Evolutionary conservation across 2,329 filamentous ascomycete species (phyloP).

Genomic region (Fusarium annulatum): DNA sequence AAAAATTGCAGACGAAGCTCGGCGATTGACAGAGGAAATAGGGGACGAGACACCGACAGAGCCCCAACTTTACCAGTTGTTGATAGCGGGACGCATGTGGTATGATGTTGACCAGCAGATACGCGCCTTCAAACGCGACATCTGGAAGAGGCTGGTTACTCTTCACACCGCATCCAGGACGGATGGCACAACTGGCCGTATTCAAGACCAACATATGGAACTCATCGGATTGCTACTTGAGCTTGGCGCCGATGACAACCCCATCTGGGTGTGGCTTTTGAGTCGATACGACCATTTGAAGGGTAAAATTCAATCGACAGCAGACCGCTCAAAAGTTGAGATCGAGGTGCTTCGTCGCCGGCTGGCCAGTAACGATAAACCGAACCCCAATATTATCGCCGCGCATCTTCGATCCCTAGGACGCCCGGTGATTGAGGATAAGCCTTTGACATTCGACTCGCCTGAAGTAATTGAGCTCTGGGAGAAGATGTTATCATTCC

Average conservation of each 20-base stretch:
- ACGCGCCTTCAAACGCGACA: constrained; percentile 84
- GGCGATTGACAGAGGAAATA: constrained; percentile 70
- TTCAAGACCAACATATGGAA: constrained; percentile 89
- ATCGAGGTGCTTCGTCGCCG: constrained; percentile 90
- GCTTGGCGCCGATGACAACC: constrained; percentile 93
- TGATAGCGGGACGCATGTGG: constrained; percentile 95
- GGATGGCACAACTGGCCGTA: constrained; percentile 60
- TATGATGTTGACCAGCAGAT: constrained; percentile 90
- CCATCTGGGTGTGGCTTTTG: constrained; percentile 94
- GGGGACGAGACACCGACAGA: constrained; percentile 73
- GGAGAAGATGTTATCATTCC: constrained; percentile 84
- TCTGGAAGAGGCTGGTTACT: constrained; percentile 84
- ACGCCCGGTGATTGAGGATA: constrained; percentile 72
- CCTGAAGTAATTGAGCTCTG: constrained; percentile 88
- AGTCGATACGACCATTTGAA: constrained; percentile 92
- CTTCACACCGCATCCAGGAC: constrained; percentile 68
- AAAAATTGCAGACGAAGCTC: constrained; percentile 82
- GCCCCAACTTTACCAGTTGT: constrained; percentile 83
- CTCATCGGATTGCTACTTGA: constrained; percentile 91
- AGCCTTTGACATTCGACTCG: constrained; percentile 76
- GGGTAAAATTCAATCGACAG: constrained; percentile 80
- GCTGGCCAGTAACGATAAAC: constrained; percentile 79
- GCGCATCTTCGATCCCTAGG: constrained; percentile 80
- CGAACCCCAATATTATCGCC: constrained; percentile 74
- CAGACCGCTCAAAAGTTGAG: constrained; percentile 89